Conservation (phyloP, 75 land plant species). For the Picea sitchensis region DNA sequence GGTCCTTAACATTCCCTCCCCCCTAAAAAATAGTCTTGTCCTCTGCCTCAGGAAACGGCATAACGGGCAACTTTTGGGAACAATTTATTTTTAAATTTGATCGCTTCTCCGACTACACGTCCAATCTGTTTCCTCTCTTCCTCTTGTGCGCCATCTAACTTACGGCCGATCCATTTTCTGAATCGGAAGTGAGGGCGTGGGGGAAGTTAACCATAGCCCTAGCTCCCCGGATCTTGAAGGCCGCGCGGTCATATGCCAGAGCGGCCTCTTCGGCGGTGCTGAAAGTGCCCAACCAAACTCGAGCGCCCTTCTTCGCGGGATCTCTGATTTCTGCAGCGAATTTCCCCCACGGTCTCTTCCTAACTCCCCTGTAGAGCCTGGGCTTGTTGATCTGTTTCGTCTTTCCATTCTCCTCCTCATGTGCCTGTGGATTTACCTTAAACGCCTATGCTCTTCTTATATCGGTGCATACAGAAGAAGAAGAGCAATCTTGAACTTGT, state of each 20-base stretch:
- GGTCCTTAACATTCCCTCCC: too few relatives aligned
- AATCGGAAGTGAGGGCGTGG: not conserved
- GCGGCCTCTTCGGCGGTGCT: not conserved
- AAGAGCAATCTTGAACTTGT: too few relatives aligned
- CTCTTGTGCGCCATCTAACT: not conserved
- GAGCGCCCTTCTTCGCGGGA: not conserved
- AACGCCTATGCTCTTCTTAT: too few relatives aligned
- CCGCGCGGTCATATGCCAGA: slow-evolving; percentile 6
- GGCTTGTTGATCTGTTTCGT: too few relatives aligned
- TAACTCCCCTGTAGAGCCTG: not conserved
- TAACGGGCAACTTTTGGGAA: too few relatives aligned
- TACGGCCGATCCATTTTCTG: not conserved
- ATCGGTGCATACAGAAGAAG: too few relatives aligned
- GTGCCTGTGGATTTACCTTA: too few relatives aligned
- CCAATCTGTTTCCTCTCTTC: not conserved
- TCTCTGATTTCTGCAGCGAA: slow-evolving; percentile 1
- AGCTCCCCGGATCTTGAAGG: not conserved
- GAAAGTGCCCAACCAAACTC: not conserved
- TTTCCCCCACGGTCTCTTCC: not conserved
- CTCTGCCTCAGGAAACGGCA: too few relatives aligned
- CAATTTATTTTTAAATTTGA: too few relatives aligned
- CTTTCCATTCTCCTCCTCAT: too few relatives aligned
- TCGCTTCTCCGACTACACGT: not conserved
- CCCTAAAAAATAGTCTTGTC: too few relatives aligned
- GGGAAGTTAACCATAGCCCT: not conserved